These are phyloP conservation scores for Flaveria robusta DNA, from an alignment of 129 eudicot genomes.

Conservation along the genomic window DNA sequence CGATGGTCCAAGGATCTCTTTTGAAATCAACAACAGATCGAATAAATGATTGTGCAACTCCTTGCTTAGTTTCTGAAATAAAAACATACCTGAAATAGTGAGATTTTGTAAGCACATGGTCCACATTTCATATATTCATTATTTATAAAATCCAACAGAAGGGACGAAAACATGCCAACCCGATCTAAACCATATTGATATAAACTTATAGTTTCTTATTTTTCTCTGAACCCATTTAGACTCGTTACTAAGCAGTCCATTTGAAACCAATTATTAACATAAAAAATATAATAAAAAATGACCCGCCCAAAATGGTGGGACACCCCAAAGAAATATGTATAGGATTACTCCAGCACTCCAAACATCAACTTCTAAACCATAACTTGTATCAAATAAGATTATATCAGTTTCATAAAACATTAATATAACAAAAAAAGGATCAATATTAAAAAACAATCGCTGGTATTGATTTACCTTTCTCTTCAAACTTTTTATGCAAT, in stretches of 20 bases:
- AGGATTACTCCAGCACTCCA: slow-evolving; percentile 97
- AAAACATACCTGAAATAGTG: not conserved
- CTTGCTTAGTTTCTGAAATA: too few species aligned
- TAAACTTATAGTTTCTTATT: not conserved
- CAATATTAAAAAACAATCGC: too few species aligned
- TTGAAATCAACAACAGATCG: slow-evolving; percentile 76
- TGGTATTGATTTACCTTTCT: too few species aligned
- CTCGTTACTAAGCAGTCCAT: not conserved
- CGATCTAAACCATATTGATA: not conserved
- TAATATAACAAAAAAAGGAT: too few species aligned
- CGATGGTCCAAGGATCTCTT: slow-evolving; percentile 93
- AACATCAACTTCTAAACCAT: slow-evolving; percentile 86
- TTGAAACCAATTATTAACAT: not conserved
- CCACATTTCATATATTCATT: not conserved
- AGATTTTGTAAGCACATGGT: not conserved
- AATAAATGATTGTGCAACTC: slow-evolving; percentile 85
- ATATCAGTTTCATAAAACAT: too few species aligned
- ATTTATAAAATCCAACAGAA: not conserved
- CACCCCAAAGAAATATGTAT: slow-evolving; percentile 86
- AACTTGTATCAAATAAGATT: too few species aligned
- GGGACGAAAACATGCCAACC: not conserved
- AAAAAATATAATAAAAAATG: not conserved
- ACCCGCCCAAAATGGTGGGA: slow-evolving; percentile 94
- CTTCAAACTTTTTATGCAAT: too few species aligned
- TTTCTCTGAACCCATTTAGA: not conserved